A percentile compares a stretch with the other conserved stretches of the same genome.
Conservation (phyloP, 495 filamentous ascomycete genomes). For the Podospora sp. region DNA sequence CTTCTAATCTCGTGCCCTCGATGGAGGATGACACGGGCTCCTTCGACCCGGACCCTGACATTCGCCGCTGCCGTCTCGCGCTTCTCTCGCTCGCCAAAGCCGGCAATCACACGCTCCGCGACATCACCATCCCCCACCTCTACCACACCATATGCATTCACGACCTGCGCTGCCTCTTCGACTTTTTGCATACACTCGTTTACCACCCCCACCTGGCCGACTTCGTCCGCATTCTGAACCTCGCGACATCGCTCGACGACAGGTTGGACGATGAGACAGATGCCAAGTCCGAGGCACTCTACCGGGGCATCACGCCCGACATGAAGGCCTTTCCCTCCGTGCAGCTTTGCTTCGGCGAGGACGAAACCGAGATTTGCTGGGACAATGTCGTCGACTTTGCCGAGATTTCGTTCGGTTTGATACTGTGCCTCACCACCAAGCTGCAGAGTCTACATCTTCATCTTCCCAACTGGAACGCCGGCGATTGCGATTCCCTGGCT, state of each 20-base stretch:
- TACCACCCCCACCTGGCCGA: neutral
- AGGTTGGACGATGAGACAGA: neutral
- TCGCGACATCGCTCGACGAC: neutral
- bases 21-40: neutral
- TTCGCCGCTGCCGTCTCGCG: neutral
- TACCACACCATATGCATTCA: slow-evolving; percentile 8
- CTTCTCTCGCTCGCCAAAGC: neutral
- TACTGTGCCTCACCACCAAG: neutral
- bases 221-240: neutral
- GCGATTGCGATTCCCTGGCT: neutral
- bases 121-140: neutral
- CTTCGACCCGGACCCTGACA: neutral
- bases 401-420: neutral
- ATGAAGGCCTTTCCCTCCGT: neutral
- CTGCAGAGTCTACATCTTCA: neutral
- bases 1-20: neutral
- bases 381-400: neutral
- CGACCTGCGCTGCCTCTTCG: neutral
- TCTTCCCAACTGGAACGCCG: neutral
- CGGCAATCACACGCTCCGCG: neutral
- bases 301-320: neutral
- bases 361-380: neutral
- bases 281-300: neutral
- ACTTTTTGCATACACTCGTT: neutral
- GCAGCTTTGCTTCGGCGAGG: neutral